phyloP scores from a whole-genome alignment of 2,329 filamentous ascomycete genomes.

The Cladosporium sp. region DNA sequence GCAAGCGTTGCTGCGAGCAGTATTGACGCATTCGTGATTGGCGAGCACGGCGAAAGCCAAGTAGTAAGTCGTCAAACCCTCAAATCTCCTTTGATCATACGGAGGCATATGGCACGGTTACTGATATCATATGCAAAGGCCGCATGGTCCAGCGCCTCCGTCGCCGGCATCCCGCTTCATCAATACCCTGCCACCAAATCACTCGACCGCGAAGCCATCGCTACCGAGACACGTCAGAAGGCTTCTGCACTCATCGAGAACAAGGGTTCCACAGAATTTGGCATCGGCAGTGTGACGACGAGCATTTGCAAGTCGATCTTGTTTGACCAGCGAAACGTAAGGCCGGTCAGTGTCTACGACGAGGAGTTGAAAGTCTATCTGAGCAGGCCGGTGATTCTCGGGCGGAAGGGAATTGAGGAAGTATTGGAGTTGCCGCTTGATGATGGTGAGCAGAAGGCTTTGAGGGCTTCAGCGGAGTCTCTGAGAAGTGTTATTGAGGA shows the following conservation, averaged over 20 bases:
- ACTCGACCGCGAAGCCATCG: conserved; percentile 42
- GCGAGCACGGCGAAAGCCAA: conserved; percentile 54
- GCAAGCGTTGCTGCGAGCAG: conserved; percentile 43
- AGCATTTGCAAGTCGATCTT: conserved; percentile 55
- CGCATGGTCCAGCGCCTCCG: conserved; percentile 50
- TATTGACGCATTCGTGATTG: conserved; percentile 50
- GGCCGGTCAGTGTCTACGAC: conserved; percentile 54
- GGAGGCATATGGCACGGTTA: no score
- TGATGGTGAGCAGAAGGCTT: conserved; percentile 37
- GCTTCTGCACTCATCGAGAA: conserved; percentile 51
- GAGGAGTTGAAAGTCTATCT: conserved; percentile 52
- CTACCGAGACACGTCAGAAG: conserved; percentile 49
- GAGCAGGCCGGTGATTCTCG: conserved; percentile 53
- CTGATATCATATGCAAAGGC: conserved; percentile 25
- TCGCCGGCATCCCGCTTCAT: conserved; percentile 46
- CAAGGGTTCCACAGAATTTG: conserved; percentile 55
- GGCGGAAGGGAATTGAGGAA: conserved; percentile 50
- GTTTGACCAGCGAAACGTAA: conserved; percentile 50
- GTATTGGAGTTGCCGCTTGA: conserved; percentile 41
- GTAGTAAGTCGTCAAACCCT: conserved; percentile 36
- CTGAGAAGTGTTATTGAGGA: conserved; percentile 42
- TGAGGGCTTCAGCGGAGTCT: conserved; percentile 41
- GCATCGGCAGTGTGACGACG: conserved; percentile 52
- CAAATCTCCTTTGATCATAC: no score
- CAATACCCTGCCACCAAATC: conserved; percentile 35